Evolutionary conservation across 1,284 basidiomycete genomes (phyloP).

Genomic region (Ceratobasidium sp.): DNA sequence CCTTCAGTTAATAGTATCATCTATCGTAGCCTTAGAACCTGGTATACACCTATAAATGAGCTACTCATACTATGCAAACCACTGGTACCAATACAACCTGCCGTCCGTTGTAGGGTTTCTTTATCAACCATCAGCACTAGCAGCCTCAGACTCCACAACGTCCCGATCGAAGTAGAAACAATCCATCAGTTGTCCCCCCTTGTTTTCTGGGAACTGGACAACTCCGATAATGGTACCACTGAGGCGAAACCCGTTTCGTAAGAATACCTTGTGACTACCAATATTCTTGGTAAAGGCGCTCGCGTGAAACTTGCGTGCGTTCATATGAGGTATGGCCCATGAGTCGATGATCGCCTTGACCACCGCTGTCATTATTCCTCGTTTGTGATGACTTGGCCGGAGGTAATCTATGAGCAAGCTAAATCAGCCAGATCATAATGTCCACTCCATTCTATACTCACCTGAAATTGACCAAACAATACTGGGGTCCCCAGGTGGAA

Average conservation of each 20-base stretch:
- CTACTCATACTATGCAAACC: neutral
- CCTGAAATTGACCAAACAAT: slow-evolving; percentile 41
- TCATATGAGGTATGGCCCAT: slow-evolving; percentile 68
- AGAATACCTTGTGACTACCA: slow-evolving; percentile 64
- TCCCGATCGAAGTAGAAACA: neutral
- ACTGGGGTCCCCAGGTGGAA: slow-evolving; percentile 33
- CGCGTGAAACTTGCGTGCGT: slow-evolving; percentile 55
- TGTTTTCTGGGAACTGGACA: slow-evolving; percentile 20
- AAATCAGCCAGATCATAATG: neutral
- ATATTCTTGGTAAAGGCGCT: slow-evolving; percentile 59
- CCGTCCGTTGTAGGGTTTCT: too few relatives aligned
- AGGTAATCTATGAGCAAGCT: slow-evolving; percentile 56
- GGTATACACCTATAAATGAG: neutral
- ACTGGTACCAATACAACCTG: too few relatives aligned
- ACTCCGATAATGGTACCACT: neutral
- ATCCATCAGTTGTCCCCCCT: slow-evolving; percentile 24
- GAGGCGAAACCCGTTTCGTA: slow-evolving; percentile 66
- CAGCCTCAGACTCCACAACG: neutral
- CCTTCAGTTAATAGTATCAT: slow-evolving; percentile 1
- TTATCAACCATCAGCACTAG: too few relatives aligned
- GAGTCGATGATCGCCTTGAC: slow-evolving; percentile 57
- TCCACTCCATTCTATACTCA: neutral
- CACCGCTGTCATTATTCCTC: slow-evolving; percentile 70
- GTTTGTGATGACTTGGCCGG: slow-evolving; percentile 62
- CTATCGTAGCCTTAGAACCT: slow-evolving; percentile 3